Conservation (phyloP, 2,329 filamentous ascomycete genomes). For the Diatrype stigma region DNA sequence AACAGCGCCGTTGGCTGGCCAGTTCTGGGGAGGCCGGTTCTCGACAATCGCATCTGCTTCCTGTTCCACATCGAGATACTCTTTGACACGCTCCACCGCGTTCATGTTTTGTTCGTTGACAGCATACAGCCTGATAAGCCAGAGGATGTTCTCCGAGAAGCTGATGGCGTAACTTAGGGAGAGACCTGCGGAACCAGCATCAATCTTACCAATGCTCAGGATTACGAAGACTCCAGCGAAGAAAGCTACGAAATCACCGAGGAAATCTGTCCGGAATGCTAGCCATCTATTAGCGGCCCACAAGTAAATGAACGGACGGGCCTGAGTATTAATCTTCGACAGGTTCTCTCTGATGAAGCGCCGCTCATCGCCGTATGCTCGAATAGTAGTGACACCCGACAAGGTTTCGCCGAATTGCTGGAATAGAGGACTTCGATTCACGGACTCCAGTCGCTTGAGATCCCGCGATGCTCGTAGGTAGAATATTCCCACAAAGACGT, state of each 20-base stretch:
- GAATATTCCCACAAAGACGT: conserved; percentile 77
- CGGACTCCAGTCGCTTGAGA: conserved; percentile 88
- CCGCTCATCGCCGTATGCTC: conserved; percentile 90
- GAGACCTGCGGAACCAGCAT: conserved; percentile 87
- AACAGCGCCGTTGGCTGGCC: conserved; percentile 81
- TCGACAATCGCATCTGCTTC: conserved; percentile 77
- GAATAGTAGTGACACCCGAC: conserved; percentile 91
- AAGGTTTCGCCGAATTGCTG: conserved; percentile 97
- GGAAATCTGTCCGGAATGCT: conserved; percentile 82
- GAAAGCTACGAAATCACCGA: conserved; percentile 89
- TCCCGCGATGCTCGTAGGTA: conserved; percentile 93
- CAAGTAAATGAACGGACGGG: conserved; percentile 89
- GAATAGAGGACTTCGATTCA: conserved; percentile 91
- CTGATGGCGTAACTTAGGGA: conserved; percentile 94
- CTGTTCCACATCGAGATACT: conserved; percentile 94
- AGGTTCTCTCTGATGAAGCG: conserved; percentile 93
- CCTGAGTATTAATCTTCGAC: conserved; percentile 80
- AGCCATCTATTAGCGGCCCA: conserved; percentile 98
- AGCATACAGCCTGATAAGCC: conserved; percentile 91
- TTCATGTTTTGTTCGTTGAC: conserved; percentile 99
- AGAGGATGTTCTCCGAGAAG: conserved; percentile 94
- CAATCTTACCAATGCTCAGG: conserved; percentile 73
- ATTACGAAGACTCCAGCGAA: conserved; percentile 91
- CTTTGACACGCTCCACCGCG: conserved; percentile 93
- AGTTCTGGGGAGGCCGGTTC: conserved; percentile 70